phyloP scores from a whole-genome alignment of 371 early-diverging fungal species.

The Mucor racemosus region DNA sequence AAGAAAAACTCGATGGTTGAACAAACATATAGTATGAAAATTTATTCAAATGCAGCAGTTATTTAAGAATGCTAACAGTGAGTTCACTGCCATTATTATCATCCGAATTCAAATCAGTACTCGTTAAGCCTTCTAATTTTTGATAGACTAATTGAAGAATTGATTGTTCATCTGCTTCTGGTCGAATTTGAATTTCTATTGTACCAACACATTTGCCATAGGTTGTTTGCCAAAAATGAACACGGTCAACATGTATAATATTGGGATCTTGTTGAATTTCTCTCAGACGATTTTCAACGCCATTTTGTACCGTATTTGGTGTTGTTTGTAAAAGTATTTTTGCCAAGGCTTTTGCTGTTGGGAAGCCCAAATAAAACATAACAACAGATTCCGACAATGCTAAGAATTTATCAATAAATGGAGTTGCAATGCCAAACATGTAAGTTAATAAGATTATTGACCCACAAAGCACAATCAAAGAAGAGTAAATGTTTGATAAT shows the following conservation, averaged over 20 bases:
- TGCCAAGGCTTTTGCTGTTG: constrained; percentile 46
- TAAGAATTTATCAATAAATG: constrained; percentile 53
- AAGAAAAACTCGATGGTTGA: background rate
- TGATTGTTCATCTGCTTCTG: constrained; percentile 62
- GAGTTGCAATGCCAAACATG: constrained; percentile 34
- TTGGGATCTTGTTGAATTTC: constrained; percentile 56
- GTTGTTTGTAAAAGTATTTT: constrained; percentile 52
- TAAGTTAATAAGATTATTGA: constrained; percentile 26
- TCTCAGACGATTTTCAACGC: constrained; percentile 43
- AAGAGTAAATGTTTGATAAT: constrained; percentile 44
- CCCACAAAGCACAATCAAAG: constrained; percentile 41
- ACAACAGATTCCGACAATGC: constrained; percentile 59
- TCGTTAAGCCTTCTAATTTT: constrained; percentile 55
- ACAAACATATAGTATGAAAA: background rate
- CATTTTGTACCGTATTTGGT: constrained; percentile 37
- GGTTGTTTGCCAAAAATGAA: constrained; percentile 72
- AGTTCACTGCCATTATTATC: constrained; percentile 51
- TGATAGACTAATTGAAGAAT: constrained; percentile 57
- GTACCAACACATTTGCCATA: constrained; percentile 66
- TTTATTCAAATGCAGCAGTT: constrained; percentile 10
- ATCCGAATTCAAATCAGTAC: constrained; percentile 30
- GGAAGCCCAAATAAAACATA: constrained; percentile 56
- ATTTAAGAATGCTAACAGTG: constrained; percentile 53
- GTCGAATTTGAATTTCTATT: constrained; percentile 49
- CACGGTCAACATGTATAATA: constrained; percentile 51